phyloP scores from a whole-genome alignment of 192 early-diverging fungal genomes.

The Entomortierella beljakovae region DNA sequence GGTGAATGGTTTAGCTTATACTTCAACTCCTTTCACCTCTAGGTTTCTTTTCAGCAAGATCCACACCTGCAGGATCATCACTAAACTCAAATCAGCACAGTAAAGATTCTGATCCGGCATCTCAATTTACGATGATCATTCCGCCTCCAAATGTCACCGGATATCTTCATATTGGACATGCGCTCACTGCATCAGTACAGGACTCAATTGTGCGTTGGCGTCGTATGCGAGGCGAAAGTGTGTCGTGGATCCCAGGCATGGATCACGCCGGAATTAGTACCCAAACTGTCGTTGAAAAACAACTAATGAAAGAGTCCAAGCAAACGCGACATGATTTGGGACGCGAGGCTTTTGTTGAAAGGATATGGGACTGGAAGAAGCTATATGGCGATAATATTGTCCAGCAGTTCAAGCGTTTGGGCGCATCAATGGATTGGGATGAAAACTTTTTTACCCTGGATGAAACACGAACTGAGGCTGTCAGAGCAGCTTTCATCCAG shows the following conservation, averaged over 20 bases:
- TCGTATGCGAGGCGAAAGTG: slow-evolving; percentile 91
- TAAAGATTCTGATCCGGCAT: slow-evolving; percentile 37
- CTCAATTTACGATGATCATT: slow-evolving; percentile 85
- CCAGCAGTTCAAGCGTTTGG: slow-evolving; percentile 83
- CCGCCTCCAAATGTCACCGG: slow-evolving; percentile 99
- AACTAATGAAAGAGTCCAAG: slow-evolving; percentile 76
- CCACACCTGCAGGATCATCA: slow-evolving; percentile 28
- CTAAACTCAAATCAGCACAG: slow-evolving; percentile 58
- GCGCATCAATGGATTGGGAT: slow-evolving; percentile 91
- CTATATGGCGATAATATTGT: slow-evolving; percentile 84
- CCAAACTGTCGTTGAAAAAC: slow-evolving; percentile 95
- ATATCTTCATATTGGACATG: slow-evolving; percentile 94
- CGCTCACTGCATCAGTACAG: slow-evolving; percentile 91
- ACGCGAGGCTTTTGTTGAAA: slow-evolving; percentile 82
- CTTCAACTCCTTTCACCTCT: background rate
- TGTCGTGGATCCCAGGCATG: slow-evolving; percentile 94
- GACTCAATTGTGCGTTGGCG: slow-evolving; percentile 81
- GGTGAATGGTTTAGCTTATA: too few relatives aligned
- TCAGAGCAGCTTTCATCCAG: slow-evolving; percentile 91
- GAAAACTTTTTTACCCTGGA: slow-evolving; percentile 94
- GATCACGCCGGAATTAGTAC: slow-evolving; percentile 99
- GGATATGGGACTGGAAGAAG: slow-evolving; percentile 92
- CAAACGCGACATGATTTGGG: slow-evolving; percentile 89
- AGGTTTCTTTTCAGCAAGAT: slow-evolving; percentile 44
- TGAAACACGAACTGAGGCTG: slow-evolving; percentile 72